Evolutionary conservation across 768 basidiomycete species (phyloP).

Genomic region (Clavulina sp.): DNA sequence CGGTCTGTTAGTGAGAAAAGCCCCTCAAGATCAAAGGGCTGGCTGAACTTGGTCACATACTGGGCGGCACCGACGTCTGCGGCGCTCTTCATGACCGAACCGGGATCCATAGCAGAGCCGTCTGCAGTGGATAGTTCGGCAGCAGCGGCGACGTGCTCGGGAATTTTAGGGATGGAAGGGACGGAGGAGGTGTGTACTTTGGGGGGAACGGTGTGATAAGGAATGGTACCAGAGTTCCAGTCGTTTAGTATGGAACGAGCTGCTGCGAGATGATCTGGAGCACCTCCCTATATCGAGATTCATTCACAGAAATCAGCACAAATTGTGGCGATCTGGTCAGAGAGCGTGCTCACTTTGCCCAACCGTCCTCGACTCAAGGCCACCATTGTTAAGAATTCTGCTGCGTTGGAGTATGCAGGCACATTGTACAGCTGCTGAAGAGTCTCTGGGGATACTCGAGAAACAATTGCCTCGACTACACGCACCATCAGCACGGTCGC

Average conservation of each 20-base stretch:
- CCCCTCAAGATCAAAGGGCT: constrained; percentile 67
- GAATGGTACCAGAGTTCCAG: constrained; percentile 95
- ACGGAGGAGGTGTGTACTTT: constrained; percentile 58
- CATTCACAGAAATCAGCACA: not conserved
- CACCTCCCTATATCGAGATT: constrained; percentile 56
- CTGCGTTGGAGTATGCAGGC: constrained; percentile 48
- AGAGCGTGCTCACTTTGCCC: constrained; percentile 39
- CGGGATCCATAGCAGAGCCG: constrained; percentile 17
- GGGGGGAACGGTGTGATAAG: constrained; percentile 72
- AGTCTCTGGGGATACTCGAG: constrained; percentile 48
- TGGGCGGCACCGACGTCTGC: constrained; percentile 69
- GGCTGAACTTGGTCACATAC: constrained; percentile 50
- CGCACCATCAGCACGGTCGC: not conserved
- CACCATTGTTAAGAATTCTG: constrained; percentile 82
- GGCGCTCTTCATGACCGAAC: constrained; percentile 40
- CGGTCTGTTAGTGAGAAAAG: constrained; percentile 68
- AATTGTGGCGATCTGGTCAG: too few relatives aligned
- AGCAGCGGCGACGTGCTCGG: not conserved
- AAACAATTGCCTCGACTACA: constrained; percentile 72
- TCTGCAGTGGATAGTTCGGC: constrained; percentile 4
- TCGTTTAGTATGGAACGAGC: constrained; percentile 72
- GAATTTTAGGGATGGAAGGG: constrained; percentile 22
- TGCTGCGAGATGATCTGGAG: constrained; percentile 68
- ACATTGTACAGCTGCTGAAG: constrained; percentile 75
- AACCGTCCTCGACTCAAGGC: constrained; percentile 70